phyloP scores from a whole-genome alignment of 2,329 filamentous ascomycete genomes.

The Macrophomina pseudophaseolina region DNA sequence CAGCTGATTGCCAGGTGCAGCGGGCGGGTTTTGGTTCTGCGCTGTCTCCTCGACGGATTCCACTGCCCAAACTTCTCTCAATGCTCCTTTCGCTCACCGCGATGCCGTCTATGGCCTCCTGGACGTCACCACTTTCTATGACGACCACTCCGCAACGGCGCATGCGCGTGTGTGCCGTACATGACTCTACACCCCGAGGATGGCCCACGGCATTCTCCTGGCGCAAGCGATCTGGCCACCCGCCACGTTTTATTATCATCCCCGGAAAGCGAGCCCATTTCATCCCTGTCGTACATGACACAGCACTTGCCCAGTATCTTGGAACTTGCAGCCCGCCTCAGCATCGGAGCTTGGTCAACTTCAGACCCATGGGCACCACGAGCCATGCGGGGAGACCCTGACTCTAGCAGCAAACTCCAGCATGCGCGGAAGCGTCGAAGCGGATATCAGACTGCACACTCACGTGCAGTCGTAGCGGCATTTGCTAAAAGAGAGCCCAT shows the following conservation, averaged over 20 bases:
- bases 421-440: background rate
- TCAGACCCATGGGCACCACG: background rate
- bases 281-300: no score
- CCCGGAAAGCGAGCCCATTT: no score
- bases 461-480: background rate
- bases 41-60: no score
- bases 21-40: background rate
- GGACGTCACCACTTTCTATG: no score
- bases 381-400: background rate
- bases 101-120: no score
- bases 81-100: no score
- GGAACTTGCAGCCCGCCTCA: background rate
- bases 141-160: no score
- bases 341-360: background rate
- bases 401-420: background rate
- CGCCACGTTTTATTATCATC: background rate
- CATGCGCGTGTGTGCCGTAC: background rate
- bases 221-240: background rate
- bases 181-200: background rate
- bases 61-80: background rate
- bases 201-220: background rate
- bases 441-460: background rate
- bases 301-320: background rate
- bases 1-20: background rate
- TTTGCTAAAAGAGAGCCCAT: background rate